Evolutionary conservation across 768 basidiomycete species (phyloP).

Genomic region (Hydnomerulius pinastri): DNA sequence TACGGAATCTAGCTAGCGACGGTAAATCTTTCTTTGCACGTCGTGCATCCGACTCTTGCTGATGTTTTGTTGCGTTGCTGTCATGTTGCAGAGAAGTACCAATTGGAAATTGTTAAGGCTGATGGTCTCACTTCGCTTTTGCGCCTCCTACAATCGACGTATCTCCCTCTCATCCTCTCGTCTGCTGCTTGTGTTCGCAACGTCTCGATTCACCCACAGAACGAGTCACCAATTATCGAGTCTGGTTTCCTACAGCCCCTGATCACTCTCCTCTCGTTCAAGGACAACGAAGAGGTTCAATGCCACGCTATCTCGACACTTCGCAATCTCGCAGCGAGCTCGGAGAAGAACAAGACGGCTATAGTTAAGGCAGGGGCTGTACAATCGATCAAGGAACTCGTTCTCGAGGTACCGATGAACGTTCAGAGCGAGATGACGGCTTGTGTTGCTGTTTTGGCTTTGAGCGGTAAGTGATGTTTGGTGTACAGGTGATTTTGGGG

Average conservation of each 20-base stretch:
- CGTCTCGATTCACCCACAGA: slow-evolving; percentile 97
- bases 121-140: slow-evolving; percentile 91
- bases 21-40: slow-evolving; percentile 47
- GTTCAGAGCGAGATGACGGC: slow-evolving; percentile 99
- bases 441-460: slow-evolving; percentile 92
- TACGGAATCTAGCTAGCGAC: slow-evolving; percentile 96
- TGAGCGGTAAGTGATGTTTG: slow-evolving; percentile 72
- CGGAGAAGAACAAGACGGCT: slow-evolving; percentile 97
- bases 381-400: slow-evolving; percentile 94
- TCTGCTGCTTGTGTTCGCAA: slow-evolving; percentile 99
- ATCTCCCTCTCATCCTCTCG: slow-evolving; percentile 95
- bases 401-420: slow-evolving; percentile 91
- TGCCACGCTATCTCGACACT: slow-evolving; percentile 98
- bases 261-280: slow-evolving; percentile 95
- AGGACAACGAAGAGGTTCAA: slow-evolving; percentile 99
- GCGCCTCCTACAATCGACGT: slow-evolving; percentile 93
- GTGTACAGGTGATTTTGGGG: background rate
- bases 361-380: slow-evolving; percentile 98
- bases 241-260: slow-evolving; percentile 95
- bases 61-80: background rate
- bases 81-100: slow-evolving; percentile 82
- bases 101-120: slow-evolving; percentile 95
- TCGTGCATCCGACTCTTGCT: slow-evolving; percentile 2
- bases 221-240: slow-evolving; percentile 99
- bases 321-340: slow-evolving; percentile 93